These are phyloP conservation scores for Viridothelium virens DNA, from an alignment of 495 filamentous ascomycete species.

Conservation along the genomic window DNA sequence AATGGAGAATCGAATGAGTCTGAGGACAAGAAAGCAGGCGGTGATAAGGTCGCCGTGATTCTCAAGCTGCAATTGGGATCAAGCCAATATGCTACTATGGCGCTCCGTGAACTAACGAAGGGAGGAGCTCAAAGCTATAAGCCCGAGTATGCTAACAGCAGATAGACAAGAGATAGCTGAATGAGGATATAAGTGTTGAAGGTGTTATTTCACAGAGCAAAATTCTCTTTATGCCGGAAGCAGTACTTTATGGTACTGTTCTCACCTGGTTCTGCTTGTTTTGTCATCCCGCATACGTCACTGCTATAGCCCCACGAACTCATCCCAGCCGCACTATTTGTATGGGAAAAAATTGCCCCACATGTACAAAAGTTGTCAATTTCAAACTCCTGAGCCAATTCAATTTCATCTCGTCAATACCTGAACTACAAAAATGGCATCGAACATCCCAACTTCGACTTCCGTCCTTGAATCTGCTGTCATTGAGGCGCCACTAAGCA, in stretches of 20 bases:
- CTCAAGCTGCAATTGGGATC: conserved; percentile 76
- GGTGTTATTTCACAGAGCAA: too few species aligned
- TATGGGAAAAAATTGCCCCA: too few species aligned
- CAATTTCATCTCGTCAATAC: too few species aligned
- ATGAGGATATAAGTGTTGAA: too few species aligned
- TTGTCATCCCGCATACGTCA: conserved; percentile 4
- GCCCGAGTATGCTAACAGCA: conserved; percentile 42
- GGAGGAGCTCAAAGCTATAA: conserved; percentile 56
- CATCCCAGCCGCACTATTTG: too few species aligned
- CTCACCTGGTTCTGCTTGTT: background rate
- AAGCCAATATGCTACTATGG: conserved; percentile 93
- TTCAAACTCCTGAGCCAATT: too few species aligned
- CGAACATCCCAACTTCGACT: conserved; percentile 54
- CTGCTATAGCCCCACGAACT: background rate
- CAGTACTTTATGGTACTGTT: too few species aligned
- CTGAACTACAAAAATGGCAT: conserved; percentile 29
- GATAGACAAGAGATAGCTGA: background rate
- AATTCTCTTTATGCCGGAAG: too few species aligned
- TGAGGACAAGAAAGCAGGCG: conserved; percentile 37
- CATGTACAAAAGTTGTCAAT: too few species aligned
- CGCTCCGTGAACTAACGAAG: conserved; percentile 77
- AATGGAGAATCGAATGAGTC: background rate
- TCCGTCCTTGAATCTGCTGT: conserved; percentile 57
- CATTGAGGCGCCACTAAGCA: conserved; percentile 51
- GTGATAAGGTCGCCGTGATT: conserved; percentile 56